These are phyloP conservation scores for Diaporthe citriasiana DNA, from an alignment of 2,329 filamentous ascomycete genomes.

Conservation along the genomic window DNA sequence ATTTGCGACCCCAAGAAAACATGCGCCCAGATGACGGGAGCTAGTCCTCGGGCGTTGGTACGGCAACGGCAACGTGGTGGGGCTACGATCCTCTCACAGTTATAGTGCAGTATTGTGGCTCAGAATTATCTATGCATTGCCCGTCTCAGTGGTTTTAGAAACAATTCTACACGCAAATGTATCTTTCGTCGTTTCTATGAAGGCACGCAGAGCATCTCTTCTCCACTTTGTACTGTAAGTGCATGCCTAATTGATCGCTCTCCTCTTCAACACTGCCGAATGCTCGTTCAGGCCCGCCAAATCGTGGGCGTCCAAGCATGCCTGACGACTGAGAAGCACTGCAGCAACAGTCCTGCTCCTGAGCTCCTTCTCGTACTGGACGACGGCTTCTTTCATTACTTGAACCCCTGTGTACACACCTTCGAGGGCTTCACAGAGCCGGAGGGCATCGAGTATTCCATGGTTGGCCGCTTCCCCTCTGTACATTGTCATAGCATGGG, in stretches of 20 bases:
- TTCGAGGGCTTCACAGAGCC: slow-evolving; percentile 47
- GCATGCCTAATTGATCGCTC: not conserved
- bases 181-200: not conserved
- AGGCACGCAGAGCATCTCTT: not conserved
- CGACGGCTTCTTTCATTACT: slow-evolving; percentile 26
- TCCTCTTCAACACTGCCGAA: slow-evolving; percentile 29
- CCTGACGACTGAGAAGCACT: slow-evolving; percentile 36
- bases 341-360: slow-evolving; percentile 23
- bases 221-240: rapidly evolving
- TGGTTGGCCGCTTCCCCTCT: slow-evolving; percentile 58
- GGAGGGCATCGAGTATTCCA: slow-evolving; percentile 55
- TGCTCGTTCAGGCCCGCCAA: slow-evolving; percentile 36
- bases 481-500: slow-evolving; percentile 72
- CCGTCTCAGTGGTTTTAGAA: not conserved
- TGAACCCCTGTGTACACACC: slow-evolving; percentile 41
- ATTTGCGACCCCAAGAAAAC: slow-evolving; percentile 32
- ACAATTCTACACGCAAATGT: not conserved
- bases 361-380: slow-evolving; percentile 41
- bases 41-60: slow-evolving; percentile 17
- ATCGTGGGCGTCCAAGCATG: slow-evolving; percentile 40
- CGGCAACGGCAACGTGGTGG: slow-evolving; percentile 31
- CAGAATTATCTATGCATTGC: too few species aligned
- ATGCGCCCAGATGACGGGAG: slow-evolving; percentile 9
- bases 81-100: not conserved
- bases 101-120: not conserved